These are phyloP conservation scores for Brassica juncea DNA, from an alignment of 345 rosid species.

Conservation along the genomic window DNA sequence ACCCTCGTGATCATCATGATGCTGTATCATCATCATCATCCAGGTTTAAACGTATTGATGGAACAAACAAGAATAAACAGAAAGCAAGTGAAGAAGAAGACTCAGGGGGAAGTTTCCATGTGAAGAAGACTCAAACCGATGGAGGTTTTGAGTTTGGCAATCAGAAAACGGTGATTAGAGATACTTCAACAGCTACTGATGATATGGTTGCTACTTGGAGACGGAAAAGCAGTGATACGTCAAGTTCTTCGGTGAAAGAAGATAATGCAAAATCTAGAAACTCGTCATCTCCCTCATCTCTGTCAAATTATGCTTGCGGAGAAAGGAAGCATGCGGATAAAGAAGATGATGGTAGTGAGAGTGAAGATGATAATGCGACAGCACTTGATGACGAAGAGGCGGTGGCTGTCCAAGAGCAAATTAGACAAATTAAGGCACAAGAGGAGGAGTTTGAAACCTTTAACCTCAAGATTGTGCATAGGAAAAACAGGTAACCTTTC, in stretches of 20 bases:
- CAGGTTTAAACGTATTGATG: constrained; percentile 51
- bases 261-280: constrained; percentile 59
- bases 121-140: constrained; percentile 57
- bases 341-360: constrained; percentile 49
- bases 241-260: constrained; percentile 73
- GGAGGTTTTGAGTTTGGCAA: constrained; percentile 57
- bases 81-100: constrained; percentile 57
- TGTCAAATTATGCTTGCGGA: constrained; percentile 63
- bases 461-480: constrained; percentile 91
- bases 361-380: constrained; percentile 72
- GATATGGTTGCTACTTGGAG: constrained; percentile 77
- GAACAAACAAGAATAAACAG: constrained; percentile 49
- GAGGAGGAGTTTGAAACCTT: constrained; percentile 99
- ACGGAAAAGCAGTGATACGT: constrained; percentile 79
- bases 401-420: constrained; percentile 96
- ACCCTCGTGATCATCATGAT: constrained; percentile 64
- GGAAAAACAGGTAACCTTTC: constrained; percentile 86
- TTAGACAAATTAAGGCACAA: constrained; percentile 92
- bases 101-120: constrained; percentile 46
- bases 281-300: constrained; percentile 72
- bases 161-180: constrained; percentile 46
- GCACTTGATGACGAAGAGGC: constrained; percentile 92
- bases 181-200: constrained; percentile 64
- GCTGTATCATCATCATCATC: constrained; percentile 41
- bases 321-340: constrained; percentile 59